Evolutionary conservation across 1,284 basidiomycete species (phyloP).

Genomic region (Microbotryum intermedium): DNA sequence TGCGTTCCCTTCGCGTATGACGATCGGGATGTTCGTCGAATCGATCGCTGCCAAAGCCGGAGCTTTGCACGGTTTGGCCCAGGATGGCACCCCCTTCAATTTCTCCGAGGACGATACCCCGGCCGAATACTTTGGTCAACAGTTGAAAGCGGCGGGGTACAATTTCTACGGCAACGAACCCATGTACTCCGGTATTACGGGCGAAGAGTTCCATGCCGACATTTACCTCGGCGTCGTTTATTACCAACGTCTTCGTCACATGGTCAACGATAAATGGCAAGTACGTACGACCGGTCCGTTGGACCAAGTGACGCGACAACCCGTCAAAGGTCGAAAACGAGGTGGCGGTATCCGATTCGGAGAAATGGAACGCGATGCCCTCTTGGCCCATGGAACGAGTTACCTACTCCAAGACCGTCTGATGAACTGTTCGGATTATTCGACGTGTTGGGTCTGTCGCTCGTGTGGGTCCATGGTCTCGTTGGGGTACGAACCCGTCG

Average conservation of each 20-base stretch:
- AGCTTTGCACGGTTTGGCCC: constrained; percentile 93
- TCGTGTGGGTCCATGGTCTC: constrained; percentile 92
- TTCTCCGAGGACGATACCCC: constrained; percentile 95
- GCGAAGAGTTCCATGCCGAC: constrained; percentile 94
- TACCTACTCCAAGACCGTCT: constrained; percentile 96
- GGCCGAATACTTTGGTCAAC: constrained; percentile 93
- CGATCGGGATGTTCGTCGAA: constrained; percentile 99
- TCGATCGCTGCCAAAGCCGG: constrained; percentile 98
- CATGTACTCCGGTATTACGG: constrained; percentile 99
- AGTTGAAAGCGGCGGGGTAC: constrained; percentile 87
- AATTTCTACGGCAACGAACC: constrained; percentile 99
- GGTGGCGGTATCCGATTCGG: constrained; percentile 99
- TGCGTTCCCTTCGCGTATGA: constrained; percentile 99
- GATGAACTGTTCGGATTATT: constrained; percentile 99
- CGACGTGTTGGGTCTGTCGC: constrained; percentile 95
- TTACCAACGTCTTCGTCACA: constrained; percentile 96
- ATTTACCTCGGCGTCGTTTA: constrained; percentile 98
- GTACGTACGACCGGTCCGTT: constrained; percentile 96
- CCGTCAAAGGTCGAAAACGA: constrained; percentile 98
- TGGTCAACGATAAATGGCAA: constrained; percentile 99
- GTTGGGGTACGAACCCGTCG: constrained; percentile 81
- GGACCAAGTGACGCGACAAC: constrained; percentile 89
- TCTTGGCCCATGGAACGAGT: constrained; percentile 95
- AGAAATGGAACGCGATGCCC: constrained; percentile 98
- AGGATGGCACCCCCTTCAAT: constrained; percentile 96